Base-by-base conservation (phyloP, 257 asterid species). In the Leonotis leonurus region DNA sequence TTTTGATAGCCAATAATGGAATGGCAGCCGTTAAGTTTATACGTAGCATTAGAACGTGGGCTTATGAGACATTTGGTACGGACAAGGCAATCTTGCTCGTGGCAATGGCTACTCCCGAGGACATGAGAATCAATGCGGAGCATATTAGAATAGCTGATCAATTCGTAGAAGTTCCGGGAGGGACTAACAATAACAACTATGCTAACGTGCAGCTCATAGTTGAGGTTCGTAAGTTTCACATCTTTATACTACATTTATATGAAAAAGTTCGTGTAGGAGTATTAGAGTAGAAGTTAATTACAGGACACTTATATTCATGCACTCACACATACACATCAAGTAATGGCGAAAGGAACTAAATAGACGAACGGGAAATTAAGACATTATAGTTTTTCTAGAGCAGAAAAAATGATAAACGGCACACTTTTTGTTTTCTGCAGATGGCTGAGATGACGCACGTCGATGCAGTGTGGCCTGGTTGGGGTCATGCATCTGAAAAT, bases 381-480 rank as follows among this genome's bases (percentile, higher is more conserved):
- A 41, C 50, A 45, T 59, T 32, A 48, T 62, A 50, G n/a, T 43
- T 75, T 57, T 14, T 11, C 16, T 60, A 18, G 36, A 24, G 7
- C 50, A 49, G 39, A 25, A 17, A 25, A 54, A 36, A 43, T 51
- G 51, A 46, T 50, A 32, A 52, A 35, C 1, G 9, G 6, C 39
- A 33, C 9, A 33, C 39, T 33, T 33, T 33, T 11, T 60, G 59
- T 66, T 54, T 77, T 67, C 52, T 58, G 65, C 75, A 93, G 99
- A 87, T 87, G 92, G 99, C 99, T 40, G 99, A 93, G 93, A 83
- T 85, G 72, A 93, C 99, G 20, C 96, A 55, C 55, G 97, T 93
- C 3, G 96, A 87, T 81, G 99, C 99, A 37, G 99, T 93, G 65
- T 93, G 99, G 99, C 99, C 99, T 80, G 99, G 99, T 65, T 93